Evolutionary conservation across 2,329 filamentous ascomycete genomes (phyloP).

Genomic region (Hirsutella thompsonii): DNA sequence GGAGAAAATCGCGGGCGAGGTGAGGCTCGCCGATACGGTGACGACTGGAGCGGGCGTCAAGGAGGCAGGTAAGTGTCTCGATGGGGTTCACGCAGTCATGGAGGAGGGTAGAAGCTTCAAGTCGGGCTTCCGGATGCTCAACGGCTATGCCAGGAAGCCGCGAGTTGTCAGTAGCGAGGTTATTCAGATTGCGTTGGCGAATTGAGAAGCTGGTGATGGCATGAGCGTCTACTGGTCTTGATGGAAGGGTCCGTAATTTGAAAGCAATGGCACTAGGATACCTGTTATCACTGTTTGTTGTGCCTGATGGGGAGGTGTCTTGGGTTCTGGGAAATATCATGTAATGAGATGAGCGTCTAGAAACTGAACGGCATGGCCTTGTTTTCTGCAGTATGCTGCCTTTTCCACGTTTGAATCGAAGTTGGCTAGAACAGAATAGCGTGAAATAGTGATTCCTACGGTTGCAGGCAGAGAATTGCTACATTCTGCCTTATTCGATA

Average conservation of each 20-base stretch:
- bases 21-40: slow-evolving; percentile 39
- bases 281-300: no score
- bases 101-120: slow-evolving; percentile 49
- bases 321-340: no score
- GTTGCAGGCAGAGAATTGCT: no score
- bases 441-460: no score
- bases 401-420: no score
- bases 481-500: no score
- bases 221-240: neutral
- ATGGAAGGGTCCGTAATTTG: neutral
- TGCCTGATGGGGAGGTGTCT: no score
- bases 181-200: slow-evolving; percentile 22
- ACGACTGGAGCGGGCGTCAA: slow-evolving; percentile 35
- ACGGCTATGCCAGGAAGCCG: slow-evolving; percentile 53
- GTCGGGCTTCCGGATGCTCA: slow-evolving; percentile 48
- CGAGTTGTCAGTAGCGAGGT: slow-evolving; percentile 19
- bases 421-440: no score
- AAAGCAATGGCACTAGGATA: neutral
- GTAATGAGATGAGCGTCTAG: no score
- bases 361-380: no score
- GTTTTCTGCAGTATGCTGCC: no score
- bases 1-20: slow-evolving; percentile 63
- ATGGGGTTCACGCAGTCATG: slow-evolving; percentile 46
- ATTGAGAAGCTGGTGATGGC: slow-evolving; percentile 4
- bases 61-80: slow-evolving; percentile 46